Conservation (phyloP, 2,329 filamentous ascomycete genomes). For the Fusarium sulawesiense region DNA sequence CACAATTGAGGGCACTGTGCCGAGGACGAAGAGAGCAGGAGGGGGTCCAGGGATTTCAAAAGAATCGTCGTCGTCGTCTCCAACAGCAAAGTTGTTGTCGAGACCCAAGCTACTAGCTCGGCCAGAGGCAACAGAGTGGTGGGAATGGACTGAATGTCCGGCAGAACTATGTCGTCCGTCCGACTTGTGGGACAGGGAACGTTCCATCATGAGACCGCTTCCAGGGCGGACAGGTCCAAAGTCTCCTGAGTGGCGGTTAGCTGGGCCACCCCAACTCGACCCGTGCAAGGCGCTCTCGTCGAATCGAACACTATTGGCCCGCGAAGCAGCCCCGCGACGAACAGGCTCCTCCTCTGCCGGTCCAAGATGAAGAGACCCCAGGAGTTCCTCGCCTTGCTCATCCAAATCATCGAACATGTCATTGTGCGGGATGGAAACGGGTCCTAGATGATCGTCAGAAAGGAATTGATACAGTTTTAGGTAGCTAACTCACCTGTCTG, state of each 20-base stretch:
- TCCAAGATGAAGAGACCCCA: constrained; percentile 85
- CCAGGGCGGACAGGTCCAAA: constrained; percentile 80
- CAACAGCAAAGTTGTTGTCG: constrained; percentile 74
- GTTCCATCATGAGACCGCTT: constrained; percentile 89
- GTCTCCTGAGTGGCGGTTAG: constrained; percentile 84
- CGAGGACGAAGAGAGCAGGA: constrained; percentile 85
- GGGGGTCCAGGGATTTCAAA: constrained; percentile 79
- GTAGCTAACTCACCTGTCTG: constrained; percentile 77
- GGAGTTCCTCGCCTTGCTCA: constrained; percentile 82
- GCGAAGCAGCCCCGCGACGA: constrained; percentile 85
- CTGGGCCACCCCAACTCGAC: constrained; percentile 81
- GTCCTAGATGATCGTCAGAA: constrained; percentile 65
- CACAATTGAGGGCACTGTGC: constrained; percentile 91
- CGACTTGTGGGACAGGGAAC: constrained; percentile 92
- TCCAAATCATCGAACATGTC: constrained; percentile 93
- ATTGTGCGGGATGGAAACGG: constrained; percentile 79
- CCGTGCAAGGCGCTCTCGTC: constrained; percentile 95
- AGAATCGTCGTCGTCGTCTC: constrained; percentile 75
- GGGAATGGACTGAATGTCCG: constrained; percentile 79
- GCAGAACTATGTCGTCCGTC: constrained; percentile 94
- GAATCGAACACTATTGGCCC: constrained; percentile 97
- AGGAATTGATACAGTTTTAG: background rate
- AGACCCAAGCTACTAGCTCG: constrained; percentile 90
- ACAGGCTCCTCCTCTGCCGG: constrained; percentile 84
- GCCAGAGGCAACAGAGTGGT: constrained; percentile 78